phyloP scores from a whole-genome alignment of 2,329 filamentous ascomycete species.

The Rhinocladiella similis region DNA sequence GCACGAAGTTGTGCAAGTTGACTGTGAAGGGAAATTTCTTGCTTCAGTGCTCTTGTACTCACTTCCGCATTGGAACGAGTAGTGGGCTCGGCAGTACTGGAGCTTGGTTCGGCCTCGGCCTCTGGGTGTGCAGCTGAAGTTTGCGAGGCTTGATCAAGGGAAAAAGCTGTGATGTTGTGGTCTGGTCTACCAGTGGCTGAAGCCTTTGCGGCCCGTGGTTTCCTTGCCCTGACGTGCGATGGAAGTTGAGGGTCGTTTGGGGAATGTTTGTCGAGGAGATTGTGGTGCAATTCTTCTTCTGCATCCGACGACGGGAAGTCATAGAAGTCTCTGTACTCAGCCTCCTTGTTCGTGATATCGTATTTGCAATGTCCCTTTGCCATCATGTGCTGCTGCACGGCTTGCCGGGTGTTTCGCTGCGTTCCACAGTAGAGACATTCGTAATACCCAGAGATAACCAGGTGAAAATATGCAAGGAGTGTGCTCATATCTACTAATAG shows the following conservation, averaged over 20 bases:
- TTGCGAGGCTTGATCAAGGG: constrained; percentile 4
- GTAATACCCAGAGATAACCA: constrained; percentile 50
- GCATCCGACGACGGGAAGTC: constrained; percentile 31
- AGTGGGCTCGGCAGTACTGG: constrained; percentile 7
- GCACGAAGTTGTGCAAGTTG: constrained; percentile 33
- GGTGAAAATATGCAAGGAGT: constrained; percentile 50
- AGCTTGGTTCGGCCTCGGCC: constrained; percentile 8
- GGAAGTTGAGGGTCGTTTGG: constrained; percentile 13
- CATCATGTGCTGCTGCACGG: constrained; percentile 54
- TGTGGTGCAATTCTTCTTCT: constrained; percentile 13
- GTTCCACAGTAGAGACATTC: constrained; percentile 56
- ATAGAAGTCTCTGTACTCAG: constrained; percentile 47
- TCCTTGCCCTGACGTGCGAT: constrained; percentile 13
- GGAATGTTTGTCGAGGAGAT: constrained; percentile 1
- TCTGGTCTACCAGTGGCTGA: not conserved
- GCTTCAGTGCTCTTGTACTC: constrained; percentile 22
- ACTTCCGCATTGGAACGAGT: constrained; percentile 3
- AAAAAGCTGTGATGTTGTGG: constrained; percentile 1
- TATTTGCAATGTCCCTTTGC: constrained; percentile 52
- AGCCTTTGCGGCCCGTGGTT: constrained; percentile 11
- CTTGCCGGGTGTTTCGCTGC: constrained; percentile 44
- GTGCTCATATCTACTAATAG: constrained; percentile 50
- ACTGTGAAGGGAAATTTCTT: constrained; percentile 21
- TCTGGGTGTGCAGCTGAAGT: not conserved
- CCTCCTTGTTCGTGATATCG: constrained; percentile 37